Evolutionary conservation across 1,139 yeast species (phyloP), one percentile per base, ranked within the genome.

Genomic region (Ogataea hybrid): DNA sequence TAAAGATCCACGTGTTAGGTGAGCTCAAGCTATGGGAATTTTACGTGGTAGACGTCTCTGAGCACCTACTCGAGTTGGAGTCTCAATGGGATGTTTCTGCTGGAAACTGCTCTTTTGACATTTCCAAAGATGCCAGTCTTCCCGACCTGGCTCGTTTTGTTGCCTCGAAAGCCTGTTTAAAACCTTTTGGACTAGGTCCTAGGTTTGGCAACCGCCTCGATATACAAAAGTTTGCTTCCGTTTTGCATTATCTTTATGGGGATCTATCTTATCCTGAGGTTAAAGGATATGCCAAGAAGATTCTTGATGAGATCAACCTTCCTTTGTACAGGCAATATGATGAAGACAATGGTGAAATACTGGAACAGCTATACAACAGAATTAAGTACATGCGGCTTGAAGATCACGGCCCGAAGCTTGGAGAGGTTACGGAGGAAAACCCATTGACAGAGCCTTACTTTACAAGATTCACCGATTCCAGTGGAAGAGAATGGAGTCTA

Each of bases 361-460:
- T 82, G 49, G 73, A 69, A 35, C 96, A 90, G 57, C 58, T 90
- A 29, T 74, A 71, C 55, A 88, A 84, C 55, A 75, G 98, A 53
- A 83, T 84, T 52, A 77, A 79, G 48, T 92, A 80, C 58, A 69
- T 83, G 48, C 74, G 97, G 47, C 63, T 92, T 29, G 97, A 87
- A 51, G 76, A 68, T 2, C 73, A 82, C 60, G 97, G 97, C 0
- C 96, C 96, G 18, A 72, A 75, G 52, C 62, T 83, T 51, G 97
- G 97, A 4, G 68, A 67, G 37, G 71, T 90, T 39, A 77, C 81
- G 6, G 52, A 54, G 2, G 61, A 73, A 12, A 53, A 57, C 7
- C 96, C 96, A 0, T 68, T 92, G 37, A 78, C 86, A 3, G 97
- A 92, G 61, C 80, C 89, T 3, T 92, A 90, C 62, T 92, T 92